A percentile compares a stretch with the other conserved stretches of the same genome.
Evolutionary conservation across 177 flowering plant species (phyloP).

Genomic region (Vitis hybrid): DNA sequence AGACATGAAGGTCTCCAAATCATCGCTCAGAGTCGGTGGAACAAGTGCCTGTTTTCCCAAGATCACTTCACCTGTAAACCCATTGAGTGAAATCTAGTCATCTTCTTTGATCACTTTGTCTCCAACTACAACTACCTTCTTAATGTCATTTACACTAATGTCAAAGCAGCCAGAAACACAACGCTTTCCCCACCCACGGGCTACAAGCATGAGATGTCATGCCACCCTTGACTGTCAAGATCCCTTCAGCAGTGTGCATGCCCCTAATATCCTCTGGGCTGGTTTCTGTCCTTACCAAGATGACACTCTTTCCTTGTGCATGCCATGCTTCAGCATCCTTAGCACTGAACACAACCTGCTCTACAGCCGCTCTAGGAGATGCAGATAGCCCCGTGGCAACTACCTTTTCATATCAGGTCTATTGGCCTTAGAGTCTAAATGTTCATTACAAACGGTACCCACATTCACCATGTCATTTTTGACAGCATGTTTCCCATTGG

Average conservation of each 20-base stretch:
- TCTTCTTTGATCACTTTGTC: slow-evolving; percentile 63
- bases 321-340: slow-evolving; percentile 97
- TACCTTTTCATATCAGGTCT: too few species aligned
- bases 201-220: slow-evolving; percentile 99
- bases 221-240: slow-evolving; percentile 97
- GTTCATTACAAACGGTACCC: too few species aligned
- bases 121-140: slow-evolving; percentile 56
- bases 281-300: slow-evolving; percentile 97
- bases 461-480: too few species aligned
- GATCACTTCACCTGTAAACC: slow-evolving; percentile 96
- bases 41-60: slow-evolving; percentile 81
- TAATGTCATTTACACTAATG: slow-evolving; percentile 77
- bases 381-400: slow-evolving; percentile 94
- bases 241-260: slow-evolving; percentile 98
- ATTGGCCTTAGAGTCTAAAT: too few species aligned
- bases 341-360: slow-evolving; percentile 83
- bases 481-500: too few species aligned
- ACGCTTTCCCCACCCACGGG: slow-evolving; percentile 99
- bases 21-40: slow-evolving; percentile 87
- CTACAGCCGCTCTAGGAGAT: slow-evolving; percentile 98
- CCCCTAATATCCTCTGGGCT: slow-evolving; percentile 99
- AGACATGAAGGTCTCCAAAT: slow-evolving; percentile 80
- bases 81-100: slow-evolving; percentile 94
- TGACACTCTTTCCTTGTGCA: slow-evolving; percentile 86
- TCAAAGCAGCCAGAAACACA: slow-evolving; percentile 95